A percentile compares a stretch with the other conserved stretches of the same genome.
These are phyloP conservation scores for Fusarium sp. DNA, from an alignment of 2,329 filamentous ascomycete genomes.

Conservation along the genomic window DNA sequence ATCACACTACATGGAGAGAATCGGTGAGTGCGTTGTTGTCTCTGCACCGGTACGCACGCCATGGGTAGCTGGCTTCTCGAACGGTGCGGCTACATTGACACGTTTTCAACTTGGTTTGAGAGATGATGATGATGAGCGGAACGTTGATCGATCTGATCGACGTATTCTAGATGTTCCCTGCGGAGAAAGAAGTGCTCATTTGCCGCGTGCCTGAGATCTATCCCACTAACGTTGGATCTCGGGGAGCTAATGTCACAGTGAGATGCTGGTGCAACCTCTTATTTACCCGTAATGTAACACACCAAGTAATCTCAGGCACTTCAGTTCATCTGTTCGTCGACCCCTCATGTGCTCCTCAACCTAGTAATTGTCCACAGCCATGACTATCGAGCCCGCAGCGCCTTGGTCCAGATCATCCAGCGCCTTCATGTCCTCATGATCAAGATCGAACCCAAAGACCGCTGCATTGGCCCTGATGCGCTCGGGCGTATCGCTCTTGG, in stretches of 20 bases:
- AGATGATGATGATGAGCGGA: background rate
- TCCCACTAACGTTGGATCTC: too few species aligned
- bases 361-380: conserved; percentile 30
- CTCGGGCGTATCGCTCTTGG: conserved; percentile 69
- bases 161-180: too few species aligned
- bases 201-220: background rate
- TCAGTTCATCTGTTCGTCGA: too few species aligned
- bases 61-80: background rate
- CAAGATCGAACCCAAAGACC: conserved; percentile 67
- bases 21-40: background rate
- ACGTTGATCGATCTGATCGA: too few species aligned
- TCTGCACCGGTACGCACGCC: background rate
- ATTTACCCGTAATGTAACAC: background rate
- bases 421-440: conserved; percentile 61
- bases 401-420: conserved; percentile 43
- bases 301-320: too few species aligned
- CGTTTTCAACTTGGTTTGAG: background rate
- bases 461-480: conserved; percentile 68
- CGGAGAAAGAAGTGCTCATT: too few species aligned
- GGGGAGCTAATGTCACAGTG: conserved; percentile 1
- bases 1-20: background rate
- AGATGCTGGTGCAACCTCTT: background rate
- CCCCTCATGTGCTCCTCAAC: background rate
- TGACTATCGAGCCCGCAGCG: conserved; percentile 36
- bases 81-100: background rate